Conservation (phyloP, 768 basidiomycete genomes). For the Lactifluus hygrophoroides region DNA sequence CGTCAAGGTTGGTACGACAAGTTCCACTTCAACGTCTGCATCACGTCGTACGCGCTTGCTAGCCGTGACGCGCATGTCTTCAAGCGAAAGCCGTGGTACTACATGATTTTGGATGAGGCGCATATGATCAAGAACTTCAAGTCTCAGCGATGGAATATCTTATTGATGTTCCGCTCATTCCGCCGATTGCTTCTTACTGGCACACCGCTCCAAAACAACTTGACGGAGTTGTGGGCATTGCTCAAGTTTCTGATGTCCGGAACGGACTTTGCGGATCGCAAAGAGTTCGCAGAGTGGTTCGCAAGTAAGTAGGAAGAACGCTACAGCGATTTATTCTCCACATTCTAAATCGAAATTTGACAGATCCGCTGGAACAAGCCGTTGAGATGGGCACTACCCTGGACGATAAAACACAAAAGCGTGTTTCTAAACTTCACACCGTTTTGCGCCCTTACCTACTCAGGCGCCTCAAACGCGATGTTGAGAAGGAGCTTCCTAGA, state of each 20-base stretch:
- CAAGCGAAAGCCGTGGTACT: constrained; percentile 90
- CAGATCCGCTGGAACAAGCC: constrained; percentile 90
- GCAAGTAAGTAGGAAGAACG: constrained; percentile 56
- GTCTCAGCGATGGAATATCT: constrained; percentile 86
- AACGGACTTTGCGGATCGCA: constrained; percentile 80
- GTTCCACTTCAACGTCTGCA: constrained; percentile 86
- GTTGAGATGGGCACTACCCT: constrained; percentile 73
- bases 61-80: constrained; percentile 86
- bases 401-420: constrained; percentile 78
- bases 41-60: constrained; percentile 91
- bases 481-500: constrained; percentile 90
- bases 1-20: constrained; percentile 88
- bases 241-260: constrained; percentile 92
- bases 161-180: constrained; percentile 82
- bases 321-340: not conserved
- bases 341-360: constrained; percentile 6
- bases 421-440: constrained; percentile 81
- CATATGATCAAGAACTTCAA: constrained; percentile 98
- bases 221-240: constrained; percentile 92
- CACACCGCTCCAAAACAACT: constrained; percentile 93
- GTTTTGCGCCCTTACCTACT: constrained; percentile 95
- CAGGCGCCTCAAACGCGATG: constrained; percentile 94
- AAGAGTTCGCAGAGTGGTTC: constrained; percentile 95
- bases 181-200: constrained; percentile 88
- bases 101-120: constrained; percentile 93